Evolutionary conservation across 352 stramenopile species (phyloP).

Genomic region (Globisporangium ultimum): DNA sequence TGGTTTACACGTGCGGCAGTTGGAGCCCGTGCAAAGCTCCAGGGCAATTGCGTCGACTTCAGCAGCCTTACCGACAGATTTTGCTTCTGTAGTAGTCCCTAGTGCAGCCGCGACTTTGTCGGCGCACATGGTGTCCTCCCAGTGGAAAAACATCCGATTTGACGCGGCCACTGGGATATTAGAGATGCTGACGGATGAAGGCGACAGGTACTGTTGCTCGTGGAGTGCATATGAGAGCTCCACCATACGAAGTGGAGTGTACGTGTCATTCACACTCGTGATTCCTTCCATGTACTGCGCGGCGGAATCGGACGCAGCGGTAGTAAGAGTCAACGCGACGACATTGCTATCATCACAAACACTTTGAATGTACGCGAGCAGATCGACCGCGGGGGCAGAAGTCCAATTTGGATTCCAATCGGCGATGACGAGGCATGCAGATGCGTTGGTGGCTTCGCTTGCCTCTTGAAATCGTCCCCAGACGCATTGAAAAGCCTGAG

Average conservation of each 20-base stretch:
- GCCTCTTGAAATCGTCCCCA: constrained; percentile 30
- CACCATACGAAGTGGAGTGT: constrained; percentile 16
- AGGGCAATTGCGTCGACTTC: constrained; percentile 13
- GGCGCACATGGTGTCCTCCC: constrained; percentile 20
- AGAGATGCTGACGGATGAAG: constrained; percentile 7
- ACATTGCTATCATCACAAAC: constrained; percentile 20
- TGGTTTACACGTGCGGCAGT: constrained; percentile 14
- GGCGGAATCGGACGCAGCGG: constrained; percentile 12
- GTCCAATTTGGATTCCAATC: constrained; percentile 24
- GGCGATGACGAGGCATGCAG: constrained; percentile 22
- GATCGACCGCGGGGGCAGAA: constrained; percentile 7
- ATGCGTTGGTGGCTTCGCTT: background rate
- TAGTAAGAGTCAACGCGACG: constrained; percentile 28
- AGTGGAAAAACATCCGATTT: constrained; percentile 27
- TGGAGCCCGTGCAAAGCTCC: constrained; percentile 18
- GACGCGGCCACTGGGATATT: constrained; percentile 8
- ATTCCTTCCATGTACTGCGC: constrained; percentile 18
- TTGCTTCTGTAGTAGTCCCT: background rate
- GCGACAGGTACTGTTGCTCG: constrained; percentile 11
- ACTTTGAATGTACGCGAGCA: constrained; percentile 7
- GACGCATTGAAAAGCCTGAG: constrained; percentile 13
- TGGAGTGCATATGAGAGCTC: constrained; percentile 13
- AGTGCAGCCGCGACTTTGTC: constrained; percentile 16
- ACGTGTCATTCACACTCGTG: constrained; percentile 11
- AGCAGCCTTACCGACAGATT: background rate